Evolutionary conservation across 2,329 filamentous ascomycete species (phyloP), one percentile per base, ranked within the genome.

Genomic region (Mariannaea elegans): DNA sequence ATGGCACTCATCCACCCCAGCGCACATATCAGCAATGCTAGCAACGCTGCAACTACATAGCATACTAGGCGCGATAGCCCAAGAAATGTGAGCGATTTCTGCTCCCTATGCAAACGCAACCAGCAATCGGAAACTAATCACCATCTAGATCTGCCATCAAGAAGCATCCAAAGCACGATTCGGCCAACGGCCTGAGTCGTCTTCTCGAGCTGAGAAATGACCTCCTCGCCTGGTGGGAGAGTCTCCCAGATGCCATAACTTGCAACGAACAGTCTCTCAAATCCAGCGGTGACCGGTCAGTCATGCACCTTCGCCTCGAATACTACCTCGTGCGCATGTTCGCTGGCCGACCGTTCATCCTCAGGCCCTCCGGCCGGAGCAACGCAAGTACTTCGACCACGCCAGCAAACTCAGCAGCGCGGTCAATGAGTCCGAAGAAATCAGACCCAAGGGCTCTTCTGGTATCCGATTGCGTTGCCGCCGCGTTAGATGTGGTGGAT

Each of bases 271-370:
- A 76, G 73, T 24, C 75, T 78, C 2, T 66, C 71, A 3, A 74
- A 75, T 2, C 74, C 76, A 3, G 68, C 78, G 4, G 81, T 80
- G 41, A 44, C 55, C 80, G 83, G 10, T 77, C 80, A 4, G 80
- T 81, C 39, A 78, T 82, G 24, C 83, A 85, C 56, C 71, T 85
- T 5, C 78, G 80, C 51, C 74, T 85, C 2, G 81, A 83, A 58
- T 84, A 83, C 65, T 82, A 82, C 63, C 75, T 84, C 36, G 77
- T 82, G 2, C 77, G 82, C 41, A 81, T 85, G 65, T 85, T 83
- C 58, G 77, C 83, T 51, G 83, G 83, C 16, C 78, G 83, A 1
- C 81, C 81, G 2, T 85, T 85, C 14, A 44, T 44, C 41, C 41
- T 44, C 21, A 19, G 41, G 14, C 41, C 41, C 21, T 44, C 41